Evolutionary conservation across 495 filamentous ascomycete species (phyloP).

Genomic region (Penicillium taxi): DNA sequence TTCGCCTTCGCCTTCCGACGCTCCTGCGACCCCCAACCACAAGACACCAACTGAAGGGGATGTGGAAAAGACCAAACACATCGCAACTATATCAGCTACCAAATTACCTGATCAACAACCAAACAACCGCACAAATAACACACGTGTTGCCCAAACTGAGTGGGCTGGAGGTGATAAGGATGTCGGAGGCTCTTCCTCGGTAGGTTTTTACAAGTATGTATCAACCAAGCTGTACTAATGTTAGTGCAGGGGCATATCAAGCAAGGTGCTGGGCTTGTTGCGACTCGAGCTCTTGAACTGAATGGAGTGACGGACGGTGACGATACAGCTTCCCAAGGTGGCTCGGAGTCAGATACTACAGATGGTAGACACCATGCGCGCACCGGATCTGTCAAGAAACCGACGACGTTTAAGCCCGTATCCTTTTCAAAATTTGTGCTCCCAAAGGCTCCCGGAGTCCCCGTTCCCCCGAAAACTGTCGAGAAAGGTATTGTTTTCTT

Average conservation of each 20-base stretch:
- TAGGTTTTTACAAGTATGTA: slow-evolving; percentile 15
- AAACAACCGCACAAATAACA: slow-evolving; percentile 20
- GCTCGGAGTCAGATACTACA: slow-evolving; percentile 42
- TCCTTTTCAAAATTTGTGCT: slow-evolving; percentile 75
- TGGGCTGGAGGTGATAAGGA: slow-evolving; percentile 24
- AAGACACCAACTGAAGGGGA: slow-evolving; percentile 48
- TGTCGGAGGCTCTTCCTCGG: slow-evolving; percentile 21
- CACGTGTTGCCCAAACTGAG: slow-evolving; percentile 12
- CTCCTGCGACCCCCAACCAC: slow-evolving; percentile 56
- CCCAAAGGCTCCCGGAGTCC: slow-evolving; percentile 45
- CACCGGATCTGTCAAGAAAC: slow-evolving; percentile 71
- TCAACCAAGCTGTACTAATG: slow-evolving; percentile 16
- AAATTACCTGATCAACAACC: slow-evolving; percentile 22
- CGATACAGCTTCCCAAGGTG: slow-evolving; percentile 39
- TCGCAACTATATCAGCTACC: slow-evolving; percentile 24
- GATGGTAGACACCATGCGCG: slow-evolving; percentile 56
- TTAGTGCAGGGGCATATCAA: slow-evolving; percentile 26
- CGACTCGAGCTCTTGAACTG: slow-evolving; percentile 36
- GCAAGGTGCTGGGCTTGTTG: slow-evolving; percentile 30
- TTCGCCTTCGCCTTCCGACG: slow-evolving; percentile 67
- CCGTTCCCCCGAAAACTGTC: slow-evolving; percentile 45
- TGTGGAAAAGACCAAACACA: slow-evolving; percentile 42
- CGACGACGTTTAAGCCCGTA: slow-evolving; percentile 84
- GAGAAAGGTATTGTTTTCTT: slow-evolving; percentile 43
- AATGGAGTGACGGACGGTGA: slow-evolving; percentile 38